phyloP scores from a whole-genome alignment of 441 rosid species.

The Pelargonium myrrhifolium region DNA sequence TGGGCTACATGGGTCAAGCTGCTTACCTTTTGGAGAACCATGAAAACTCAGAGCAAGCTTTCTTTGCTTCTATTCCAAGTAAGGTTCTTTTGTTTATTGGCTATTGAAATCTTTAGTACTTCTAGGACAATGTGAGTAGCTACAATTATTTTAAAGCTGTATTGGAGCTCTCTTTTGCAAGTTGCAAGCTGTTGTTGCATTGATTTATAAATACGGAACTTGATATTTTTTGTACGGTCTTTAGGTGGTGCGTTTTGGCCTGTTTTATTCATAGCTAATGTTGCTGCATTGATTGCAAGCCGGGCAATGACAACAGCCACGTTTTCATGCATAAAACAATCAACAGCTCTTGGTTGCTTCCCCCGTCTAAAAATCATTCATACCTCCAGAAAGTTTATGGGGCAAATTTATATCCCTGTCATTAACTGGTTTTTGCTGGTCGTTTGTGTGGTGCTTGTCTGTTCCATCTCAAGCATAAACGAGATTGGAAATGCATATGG shows the following conservation, averaged over 20 bases:
- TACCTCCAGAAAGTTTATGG: slow-evolving; percentile 80
- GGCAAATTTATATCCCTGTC: slow-evolving; percentile 84
- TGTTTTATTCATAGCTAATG: slow-evolving; percentile 62
- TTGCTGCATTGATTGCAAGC: slow-evolving; percentile 94
- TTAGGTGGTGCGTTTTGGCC: slow-evolving; percentile 78
- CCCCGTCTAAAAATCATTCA: slow-evolving; percentile 89
- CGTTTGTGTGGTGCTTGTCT: slow-evolving; percentile 63
- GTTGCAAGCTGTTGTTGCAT: not conserved
- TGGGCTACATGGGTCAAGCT: slow-evolving; percentile 99
- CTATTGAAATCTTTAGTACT: no score
- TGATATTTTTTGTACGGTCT: slow-evolving; percentile 19
- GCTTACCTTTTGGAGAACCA: slow-evolving; percentile 74
- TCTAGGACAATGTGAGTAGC: not conserved
- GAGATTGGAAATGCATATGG: slow-evolving; percentile 98
- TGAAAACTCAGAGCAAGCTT: slow-evolving; percentile 47
- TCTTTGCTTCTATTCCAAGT: slow-evolving; percentile 89
- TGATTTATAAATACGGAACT: slow-evolving; percentile 11
- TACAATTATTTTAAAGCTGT: not conserved
- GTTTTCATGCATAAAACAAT: slow-evolving; percentile 88
- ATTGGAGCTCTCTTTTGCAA: slow-evolving; percentile 4
- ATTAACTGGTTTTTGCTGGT: slow-evolving; percentile 93
- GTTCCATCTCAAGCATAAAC: slow-evolving; percentile 61
- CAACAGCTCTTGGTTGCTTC: slow-evolving; percentile 85
- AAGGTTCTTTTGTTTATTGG: slow-evolving; percentile 24
- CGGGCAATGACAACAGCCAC: slow-evolving; percentile 95